Evolutionary conservation across 805 yeast species (phyloP).

Genomic region (Yarrowia sp.): DNA sequence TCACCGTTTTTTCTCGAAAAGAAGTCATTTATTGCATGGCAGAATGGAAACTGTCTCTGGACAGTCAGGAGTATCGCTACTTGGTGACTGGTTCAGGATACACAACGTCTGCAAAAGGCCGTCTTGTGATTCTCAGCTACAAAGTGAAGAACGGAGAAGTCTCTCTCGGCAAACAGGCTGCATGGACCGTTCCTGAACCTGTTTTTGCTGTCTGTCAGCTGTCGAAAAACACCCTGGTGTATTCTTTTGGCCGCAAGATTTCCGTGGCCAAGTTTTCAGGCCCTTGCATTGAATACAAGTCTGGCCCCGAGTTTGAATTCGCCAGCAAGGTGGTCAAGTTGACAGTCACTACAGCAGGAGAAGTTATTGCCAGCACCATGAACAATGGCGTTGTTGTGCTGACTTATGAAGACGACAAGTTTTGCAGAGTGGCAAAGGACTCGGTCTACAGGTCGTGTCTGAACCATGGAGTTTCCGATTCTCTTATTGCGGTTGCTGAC

Average conservation of each 20-base stretch:
- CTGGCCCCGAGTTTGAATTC: conserved; percentile 7
- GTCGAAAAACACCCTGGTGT: neutral
- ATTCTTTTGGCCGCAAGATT: neutral
- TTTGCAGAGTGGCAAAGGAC: neutral
- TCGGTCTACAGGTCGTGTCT: conserved; percentile 13
- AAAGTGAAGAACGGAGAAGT: neutral
- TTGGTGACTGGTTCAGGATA: conserved; percentile 5
- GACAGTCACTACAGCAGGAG: neutral
- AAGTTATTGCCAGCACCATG: conserved; percentile 9
- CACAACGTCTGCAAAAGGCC: neutral
- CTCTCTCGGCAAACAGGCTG: conserved; percentile 21
- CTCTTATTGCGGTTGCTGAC: neutral
- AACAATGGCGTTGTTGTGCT: neutral
- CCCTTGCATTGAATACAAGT: conserved; percentile 8
- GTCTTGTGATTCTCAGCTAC: conserved; percentile 4
- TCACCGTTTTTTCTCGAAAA: neutral
- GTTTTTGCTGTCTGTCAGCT: conserved; percentile 8
- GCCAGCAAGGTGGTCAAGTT: conserved; percentile 14
- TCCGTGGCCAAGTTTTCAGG: neutral
- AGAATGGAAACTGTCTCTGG: conserved; percentile 2
- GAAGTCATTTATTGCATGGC: conserved; percentile 19
- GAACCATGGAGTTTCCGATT: neutral
- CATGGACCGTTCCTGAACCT: conserved; percentile 20
- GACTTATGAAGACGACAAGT: neutral
- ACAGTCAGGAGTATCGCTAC: neutral